phyloP scores from a whole-genome alignment of 2,329 filamentous ascomycete genomes.

The Diplodia intermedia region DNA sequence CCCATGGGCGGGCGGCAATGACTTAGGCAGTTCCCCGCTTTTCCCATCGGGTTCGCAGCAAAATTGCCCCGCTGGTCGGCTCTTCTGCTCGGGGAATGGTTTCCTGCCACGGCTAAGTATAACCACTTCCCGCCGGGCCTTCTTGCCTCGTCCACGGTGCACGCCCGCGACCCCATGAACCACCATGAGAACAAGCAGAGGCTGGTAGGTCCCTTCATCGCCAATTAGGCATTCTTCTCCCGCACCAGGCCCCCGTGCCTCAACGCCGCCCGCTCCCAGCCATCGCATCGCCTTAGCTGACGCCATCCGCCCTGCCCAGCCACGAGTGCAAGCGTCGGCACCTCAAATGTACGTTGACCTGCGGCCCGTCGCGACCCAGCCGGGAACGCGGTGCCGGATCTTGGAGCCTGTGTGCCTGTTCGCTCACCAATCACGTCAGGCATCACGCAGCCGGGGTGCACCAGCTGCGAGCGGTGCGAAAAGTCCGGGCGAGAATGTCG shows the following conservation, averaged over 20 bases:
- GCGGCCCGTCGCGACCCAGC: background rate
- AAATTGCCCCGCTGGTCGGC: background rate
- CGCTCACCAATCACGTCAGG: constrained; percentile 18
- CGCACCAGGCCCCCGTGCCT: background rate
- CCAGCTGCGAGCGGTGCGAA: constrained; percentile 16
- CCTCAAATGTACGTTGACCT: constrained; percentile 17
- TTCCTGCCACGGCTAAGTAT: constrained; percentile 6
- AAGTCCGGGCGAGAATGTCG: constrained; percentile 24
- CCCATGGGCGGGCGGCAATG: constrained; percentile 7
- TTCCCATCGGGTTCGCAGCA: constrained; percentile 3
- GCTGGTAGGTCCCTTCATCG: background rate
- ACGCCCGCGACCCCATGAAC: background rate
- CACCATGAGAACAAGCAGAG: constrained; percentile 20
- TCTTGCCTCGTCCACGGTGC: constrained; percentile 1
- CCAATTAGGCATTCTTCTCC: background rate
- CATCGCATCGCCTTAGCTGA: background rate
- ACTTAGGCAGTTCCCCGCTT: constrained; percentile 1
- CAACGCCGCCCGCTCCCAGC: no score
- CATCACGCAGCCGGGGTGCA: constrained; percentile 2
- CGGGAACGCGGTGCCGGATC: no score
- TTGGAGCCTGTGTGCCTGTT: background rate
- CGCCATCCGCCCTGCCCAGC: constrained; percentile 2
- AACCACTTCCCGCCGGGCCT: constrained; percentile 14
- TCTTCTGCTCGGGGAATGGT: constrained; percentile 21
- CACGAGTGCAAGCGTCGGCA: constrained; percentile 25